A percentile compares a stretch with the other conserved stretches of the same genome.
Conservation (phyloP, 225 moss, liverwort and hornwort genomes). For the Marchantia paleacea region DNA sequence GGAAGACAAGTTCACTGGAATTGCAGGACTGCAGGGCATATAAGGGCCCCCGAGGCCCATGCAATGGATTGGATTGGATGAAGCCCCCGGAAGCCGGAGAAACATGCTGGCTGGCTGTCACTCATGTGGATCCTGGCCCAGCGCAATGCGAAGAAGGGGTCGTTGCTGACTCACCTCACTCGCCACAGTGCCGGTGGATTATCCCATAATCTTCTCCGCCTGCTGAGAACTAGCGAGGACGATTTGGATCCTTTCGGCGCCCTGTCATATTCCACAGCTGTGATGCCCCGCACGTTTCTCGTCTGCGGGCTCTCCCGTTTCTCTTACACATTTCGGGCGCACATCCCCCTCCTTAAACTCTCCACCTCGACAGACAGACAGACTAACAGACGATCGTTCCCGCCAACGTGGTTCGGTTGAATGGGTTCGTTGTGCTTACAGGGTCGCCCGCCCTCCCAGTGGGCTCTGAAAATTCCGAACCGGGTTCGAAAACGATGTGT, state of each 20-base stretch:
- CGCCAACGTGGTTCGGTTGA: not conserved
- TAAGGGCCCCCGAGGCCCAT: not conserved
- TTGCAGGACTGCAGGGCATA: not conserved
- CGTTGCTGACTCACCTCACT: not conserved
- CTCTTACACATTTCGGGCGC: too few relatives aligned
- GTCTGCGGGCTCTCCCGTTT: too few relatives aligned
- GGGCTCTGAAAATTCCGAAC: too few relatives aligned
- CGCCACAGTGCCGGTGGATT: not conserved
- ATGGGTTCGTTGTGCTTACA: not conserved
- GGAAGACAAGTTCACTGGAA: slow-evolving; percentile 16
- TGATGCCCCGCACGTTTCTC: not conserved
- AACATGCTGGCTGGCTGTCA: slow-evolving; percentile 12
- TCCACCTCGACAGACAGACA: not conserved
- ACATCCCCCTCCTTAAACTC: not conserved
- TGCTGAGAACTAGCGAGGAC: not conserved
- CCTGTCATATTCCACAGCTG: slow-evolving; percentile 17
- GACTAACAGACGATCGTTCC: not conserved
- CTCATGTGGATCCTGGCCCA: slow-evolving; percentile 5
- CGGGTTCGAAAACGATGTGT: not conserved
- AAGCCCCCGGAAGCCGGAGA: not conserved
- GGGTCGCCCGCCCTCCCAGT: too few relatives aligned
- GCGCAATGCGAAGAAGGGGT: not conserved
- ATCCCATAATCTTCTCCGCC: slow-evolving; percentile 19
- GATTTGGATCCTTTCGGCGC: not conserved
- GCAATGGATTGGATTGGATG: slow-evolving; percentile 18